Evolutionary conservation across 768 basidiomycete genomes (phyloP).

Genomic region (Strobilomyces dryophilus): DNA sequence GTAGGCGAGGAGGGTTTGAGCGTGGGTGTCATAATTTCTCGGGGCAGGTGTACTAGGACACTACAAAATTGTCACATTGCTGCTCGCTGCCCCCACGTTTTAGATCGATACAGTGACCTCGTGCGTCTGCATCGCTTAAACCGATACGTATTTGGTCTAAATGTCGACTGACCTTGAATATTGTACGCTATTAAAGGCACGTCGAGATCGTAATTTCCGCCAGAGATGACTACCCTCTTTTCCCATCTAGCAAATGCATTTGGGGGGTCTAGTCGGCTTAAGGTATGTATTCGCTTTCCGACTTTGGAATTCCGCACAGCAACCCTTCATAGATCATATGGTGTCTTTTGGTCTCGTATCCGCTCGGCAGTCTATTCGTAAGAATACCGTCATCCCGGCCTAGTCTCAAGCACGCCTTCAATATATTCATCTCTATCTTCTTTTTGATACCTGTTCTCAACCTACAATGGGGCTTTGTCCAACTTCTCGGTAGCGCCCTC

Average conservation of each 20-base stretch:
- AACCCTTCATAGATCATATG: not conserved
- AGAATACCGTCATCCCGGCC: constrained; percentile 69
- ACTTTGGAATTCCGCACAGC: not conserved
- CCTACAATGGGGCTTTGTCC: constrained; percentile 66
- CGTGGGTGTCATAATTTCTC: not conserved
- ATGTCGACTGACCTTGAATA: not conserved
- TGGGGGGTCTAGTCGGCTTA: not conserved
- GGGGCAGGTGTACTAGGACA: not conserved
- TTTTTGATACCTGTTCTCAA: constrained; percentile 77
- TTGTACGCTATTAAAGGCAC: not conserved
- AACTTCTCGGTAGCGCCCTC: constrained; percentile 67
- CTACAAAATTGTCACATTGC: not conserved
- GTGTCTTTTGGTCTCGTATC: constrained; percentile 43
- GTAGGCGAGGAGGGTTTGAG: constrained; percentile 11
- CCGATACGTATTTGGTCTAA: not conserved
- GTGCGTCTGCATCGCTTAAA: not conserved
- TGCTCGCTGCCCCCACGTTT: not conserved
- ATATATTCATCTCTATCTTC: constrained; percentile 62
- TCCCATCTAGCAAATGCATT: not conserved
- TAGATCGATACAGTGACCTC: not conserved
- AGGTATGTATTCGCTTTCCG: not conserved
- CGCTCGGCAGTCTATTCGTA: constrained; percentile 87
- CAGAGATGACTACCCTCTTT: not conserved
- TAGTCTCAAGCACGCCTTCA: constrained; percentile 76
- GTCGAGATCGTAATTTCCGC: not conserved